Evolutionary conservation across 345 rosid species (phyloP).

Genomic region (Salix arbutifolia): DNA sequence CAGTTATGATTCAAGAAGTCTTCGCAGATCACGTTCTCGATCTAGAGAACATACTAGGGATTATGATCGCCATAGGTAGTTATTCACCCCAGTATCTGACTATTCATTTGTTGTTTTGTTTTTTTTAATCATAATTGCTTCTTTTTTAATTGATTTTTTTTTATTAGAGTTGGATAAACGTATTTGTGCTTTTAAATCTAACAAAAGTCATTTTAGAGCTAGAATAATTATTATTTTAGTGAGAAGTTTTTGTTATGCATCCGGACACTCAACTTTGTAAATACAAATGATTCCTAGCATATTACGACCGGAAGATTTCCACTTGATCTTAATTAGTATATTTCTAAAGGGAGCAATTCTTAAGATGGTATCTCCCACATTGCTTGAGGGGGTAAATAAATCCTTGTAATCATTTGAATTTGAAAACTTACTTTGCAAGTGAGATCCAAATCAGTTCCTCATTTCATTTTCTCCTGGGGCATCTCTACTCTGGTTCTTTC

Average conservation of each 20-base stretch:
- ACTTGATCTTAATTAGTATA: background rate
- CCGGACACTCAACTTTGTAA: background rate
- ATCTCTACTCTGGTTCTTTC: background rate
- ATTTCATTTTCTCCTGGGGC: background rate
- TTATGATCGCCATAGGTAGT: slow-evolving; percentile 80
- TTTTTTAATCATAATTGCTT: background rate
- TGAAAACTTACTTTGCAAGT: background rate
- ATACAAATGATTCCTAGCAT: background rate
- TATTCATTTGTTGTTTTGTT: background rate
- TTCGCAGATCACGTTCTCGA: slow-evolving; percentile 75
- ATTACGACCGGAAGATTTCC: background rate
- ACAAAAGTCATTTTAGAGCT: background rate
- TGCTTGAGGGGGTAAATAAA: background rate
- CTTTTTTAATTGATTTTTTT: background rate
- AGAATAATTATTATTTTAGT: no score
- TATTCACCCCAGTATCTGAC: background rate
- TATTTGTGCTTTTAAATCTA: background rate
- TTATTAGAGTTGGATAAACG: background rate
- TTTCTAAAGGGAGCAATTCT: background rate
- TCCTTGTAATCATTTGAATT: background rate
- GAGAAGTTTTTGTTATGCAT: background rate
- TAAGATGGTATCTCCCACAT: background rate
- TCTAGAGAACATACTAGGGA: slow-evolving; percentile 76
- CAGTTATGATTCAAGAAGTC: slow-evolving; percentile 73
- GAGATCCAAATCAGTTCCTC: background rate